Base-by-base conservation (phyloP, 2,329 filamentous ascomycete species). In the Alternaria sp. region DNA sequence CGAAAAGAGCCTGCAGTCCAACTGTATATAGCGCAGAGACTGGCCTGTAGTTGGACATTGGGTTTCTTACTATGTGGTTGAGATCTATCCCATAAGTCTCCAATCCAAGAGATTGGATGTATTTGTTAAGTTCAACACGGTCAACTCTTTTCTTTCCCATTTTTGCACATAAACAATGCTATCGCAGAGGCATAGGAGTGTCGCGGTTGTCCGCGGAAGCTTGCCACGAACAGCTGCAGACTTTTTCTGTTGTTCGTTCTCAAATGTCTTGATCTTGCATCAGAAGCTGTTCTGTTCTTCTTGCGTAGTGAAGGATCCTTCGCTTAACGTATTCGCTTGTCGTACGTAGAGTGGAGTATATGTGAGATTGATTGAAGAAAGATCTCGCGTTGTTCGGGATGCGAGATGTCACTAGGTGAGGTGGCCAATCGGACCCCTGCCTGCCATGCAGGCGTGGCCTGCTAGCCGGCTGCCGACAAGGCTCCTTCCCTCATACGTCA, bases 1-100 rank as follows among this genome's bases (percentile, higher is more conserved):
- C 57, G 27, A 67, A 65, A 4, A 69, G 57, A 8, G 45, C 27
- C 16, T 55, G 38, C 25, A 66, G 30, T 22, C 69, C 61, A 5
- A 32, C 22, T 41, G 54, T 63, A 51, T 62, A 62, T 5, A 69
- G 49, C 32, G 14, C 14, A 36, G 2, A 3, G 32, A 14, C 32
- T 6, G 14, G 32, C 32, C 12, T 16, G 6, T 36, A 16, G 32
- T 14, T 27, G 30, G 20, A 25, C 8, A 40, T 14, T 32, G 43
- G 22, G 11, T 12, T 27, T 40, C 32, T 55, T 20, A 45, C 14
- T 27, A 25, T 4, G 40, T 16, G n/a, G 28, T 30, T 12, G 11
- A 10, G 20, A 4, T 44, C 51, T n/a, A 22, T 12, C 20, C 43
- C 27, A 36, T 25, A 46, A 11, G 28, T 45, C 28, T 32, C 16